Percentiles rank a stretch among this genome's conserved stretches.
phyloP scores from a whole-genome alignment of 1,284 basidiomycete species.

The Vanrija humicola region DNA sequence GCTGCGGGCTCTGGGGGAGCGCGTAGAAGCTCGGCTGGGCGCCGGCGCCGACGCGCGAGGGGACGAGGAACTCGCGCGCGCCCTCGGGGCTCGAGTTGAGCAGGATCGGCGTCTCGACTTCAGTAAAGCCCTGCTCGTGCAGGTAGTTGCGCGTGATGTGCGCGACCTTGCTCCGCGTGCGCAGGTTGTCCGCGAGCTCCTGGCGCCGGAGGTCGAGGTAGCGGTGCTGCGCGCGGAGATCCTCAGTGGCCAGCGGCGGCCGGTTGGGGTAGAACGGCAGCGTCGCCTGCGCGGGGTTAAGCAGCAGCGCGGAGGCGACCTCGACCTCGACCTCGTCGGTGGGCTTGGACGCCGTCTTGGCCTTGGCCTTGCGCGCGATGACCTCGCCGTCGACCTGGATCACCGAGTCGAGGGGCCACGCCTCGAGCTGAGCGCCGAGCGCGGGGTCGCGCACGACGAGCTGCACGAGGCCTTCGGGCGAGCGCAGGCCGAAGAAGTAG shows the following conservation, averaged over 20 bases:
- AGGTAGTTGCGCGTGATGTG: slow-evolving; percentile 70
- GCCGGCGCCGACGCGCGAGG: slow-evolving; percentile 57
- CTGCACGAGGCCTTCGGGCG: slow-evolving; percentile 67
- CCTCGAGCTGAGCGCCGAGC: slow-evolving; percentile 56
- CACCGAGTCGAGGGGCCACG: slow-evolving; percentile 68
- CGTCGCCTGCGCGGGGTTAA: slow-evolving; percentile 67
- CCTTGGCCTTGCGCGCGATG: slow-evolving; percentile 57
- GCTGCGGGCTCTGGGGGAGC: slow-evolving; percentile 89
- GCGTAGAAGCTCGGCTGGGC: slow-evolving; percentile 70
- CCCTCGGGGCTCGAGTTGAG: slow-evolving; percentile 91
- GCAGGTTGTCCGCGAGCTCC: slow-evolving; percentile 69
- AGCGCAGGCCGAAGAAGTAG: slow-evolving; percentile 61
- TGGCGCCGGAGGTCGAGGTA: slow-evolving; percentile 81
- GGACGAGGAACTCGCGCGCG: slow-evolving; percentile 89
- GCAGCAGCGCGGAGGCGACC: slow-evolving; percentile 63
- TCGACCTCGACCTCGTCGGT: slow-evolving; percentile 76
- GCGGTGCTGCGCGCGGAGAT: slow-evolving; percentile 75
- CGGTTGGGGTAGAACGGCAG: slow-evolving; percentile 81
- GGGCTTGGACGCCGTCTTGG: background rate
- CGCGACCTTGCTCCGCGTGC: slow-evolving; percentile 72
- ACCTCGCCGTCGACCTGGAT: slow-evolving; percentile 71
- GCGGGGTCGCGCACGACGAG: slow-evolving; percentile 55
- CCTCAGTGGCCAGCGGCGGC: slow-evolving; percentile 72
- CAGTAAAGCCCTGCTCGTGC: slow-evolving; percentile 72
- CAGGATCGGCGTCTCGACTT: slow-evolving; percentile 91